Conservation (phyloP, 208 protist species). For the Trypanosoma avium region DNA sequence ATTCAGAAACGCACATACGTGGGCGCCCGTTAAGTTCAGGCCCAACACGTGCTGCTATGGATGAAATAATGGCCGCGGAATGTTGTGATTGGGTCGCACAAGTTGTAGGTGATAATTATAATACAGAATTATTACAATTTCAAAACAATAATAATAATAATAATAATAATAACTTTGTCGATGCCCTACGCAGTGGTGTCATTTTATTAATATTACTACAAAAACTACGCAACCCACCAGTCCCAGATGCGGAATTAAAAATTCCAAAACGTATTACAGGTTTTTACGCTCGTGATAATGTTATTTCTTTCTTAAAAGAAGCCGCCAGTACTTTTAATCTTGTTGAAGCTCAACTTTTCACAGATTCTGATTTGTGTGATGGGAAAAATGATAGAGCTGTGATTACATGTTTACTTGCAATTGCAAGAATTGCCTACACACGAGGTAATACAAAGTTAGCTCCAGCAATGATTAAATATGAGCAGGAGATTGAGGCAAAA, state of each 20-base stretch:
- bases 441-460: conserved; percentile 36
- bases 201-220: conserved; percentile 66
- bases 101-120: conserved; percentile 52
- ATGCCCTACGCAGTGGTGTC: conserved; percentile 62
- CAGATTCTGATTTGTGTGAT: conserved; percentile 72
- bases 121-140: conserved; percentile 31
- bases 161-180: conserved; percentile 60
- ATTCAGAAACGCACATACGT: no score
- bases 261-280: conserved; percentile 59
- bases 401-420: conserved; percentile 73
- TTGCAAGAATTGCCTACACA: conserved; percentile 60
- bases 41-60: conserved; percentile 36
- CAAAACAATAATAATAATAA: no score
- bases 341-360: conserved; percentile 66
- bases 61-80: conserved; percentile 61
- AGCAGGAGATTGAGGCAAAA: conserved; percentile 55
- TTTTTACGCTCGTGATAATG: conserved; percentile 81
- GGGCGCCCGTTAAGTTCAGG: conserved; percentile 16
- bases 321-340: conserved; percentile 42
- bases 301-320: conserved; percentile 51
- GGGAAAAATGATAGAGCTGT: conserved; percentile 71
- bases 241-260: conserved; percentile 40
- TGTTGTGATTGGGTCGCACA: conserved; percentile 61
- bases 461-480: conserved; percentile 50
- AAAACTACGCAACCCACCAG: conserved; percentile 58